These are phyloP conservation scores for Salix koriyanagi DNA, from an alignment of 345 rosid species.

Conservation along the genomic window DNA sequence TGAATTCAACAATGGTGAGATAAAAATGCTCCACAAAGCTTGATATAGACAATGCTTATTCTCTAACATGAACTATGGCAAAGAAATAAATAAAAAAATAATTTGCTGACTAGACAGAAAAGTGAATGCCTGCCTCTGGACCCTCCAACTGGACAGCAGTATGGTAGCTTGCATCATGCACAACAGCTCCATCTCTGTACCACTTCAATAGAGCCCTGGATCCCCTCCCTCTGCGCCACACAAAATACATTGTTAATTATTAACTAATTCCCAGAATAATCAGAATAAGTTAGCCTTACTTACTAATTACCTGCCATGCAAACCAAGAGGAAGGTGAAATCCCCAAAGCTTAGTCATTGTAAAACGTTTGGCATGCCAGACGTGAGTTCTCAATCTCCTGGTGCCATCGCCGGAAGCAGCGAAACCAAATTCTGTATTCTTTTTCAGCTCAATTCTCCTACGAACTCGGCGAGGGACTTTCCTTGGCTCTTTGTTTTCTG, in stretches of 20 bases:
- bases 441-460: conserved; percentile 58
- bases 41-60: no score
- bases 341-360: conserved; percentile 84
- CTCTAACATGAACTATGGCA: no score
- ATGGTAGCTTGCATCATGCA: conserved; percentile 77
- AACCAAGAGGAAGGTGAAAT: conserved; percentile 77
- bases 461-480: conserved; percentile 48
- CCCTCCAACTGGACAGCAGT: conserved; percentile 65
- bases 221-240: conserved; percentile 71
- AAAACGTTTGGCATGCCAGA: conserved; percentile 91
- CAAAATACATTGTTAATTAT: not conserved
- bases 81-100: not conserved
- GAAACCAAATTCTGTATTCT: conserved; percentile 58
- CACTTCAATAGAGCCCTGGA: conserved; percentile 79
- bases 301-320: conserved; percentile 65
- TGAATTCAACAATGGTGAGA: no score
- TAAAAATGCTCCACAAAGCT: no score
- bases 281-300: not conserved
- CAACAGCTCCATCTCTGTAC: conserved; percentile 55
- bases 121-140: conserved; percentile 56
- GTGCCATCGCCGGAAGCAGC: conserved; percentile 73
- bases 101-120: conserved; percentile 6
- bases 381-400: conserved; percentile 82
- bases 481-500: conserved; percentile 12
- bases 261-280: not conserved